A percentile compares a stretch with the other conserved stretches of the same genome.
These are phyloP conservation scores for Capsella bursapastoris DNA, from an alignment of 345 rosid species.

Conservation along the genomic window DNA sequence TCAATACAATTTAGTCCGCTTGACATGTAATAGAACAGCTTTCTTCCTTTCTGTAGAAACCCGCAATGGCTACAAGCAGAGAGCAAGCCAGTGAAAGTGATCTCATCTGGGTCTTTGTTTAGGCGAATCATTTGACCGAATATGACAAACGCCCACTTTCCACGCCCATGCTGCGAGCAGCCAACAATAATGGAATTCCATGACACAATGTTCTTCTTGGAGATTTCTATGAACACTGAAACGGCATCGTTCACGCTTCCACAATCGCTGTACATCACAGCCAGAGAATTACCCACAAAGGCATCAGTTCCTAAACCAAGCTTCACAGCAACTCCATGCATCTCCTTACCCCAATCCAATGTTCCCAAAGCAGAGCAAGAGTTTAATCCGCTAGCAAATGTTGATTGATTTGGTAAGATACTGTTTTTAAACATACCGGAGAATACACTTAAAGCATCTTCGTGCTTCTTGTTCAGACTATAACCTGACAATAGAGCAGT, in stretches of 20 bases:
- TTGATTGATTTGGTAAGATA: constrained; percentile 71
- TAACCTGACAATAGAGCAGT: constrained; percentile 71
- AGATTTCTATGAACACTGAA: constrained; percentile 51
- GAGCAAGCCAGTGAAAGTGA: constrained; percentile 81
- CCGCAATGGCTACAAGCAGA: constrained; percentile 81
- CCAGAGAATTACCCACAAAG: constrained; percentile 72
- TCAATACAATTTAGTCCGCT: constrained; percentile 37
- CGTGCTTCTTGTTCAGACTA: constrained; percentile 57
- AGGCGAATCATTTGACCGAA: constrained; percentile 63
- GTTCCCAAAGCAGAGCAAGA: constrained; percentile 69
- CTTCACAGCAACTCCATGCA: constrained; percentile 59
- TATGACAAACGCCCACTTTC: constrained; percentile 54
- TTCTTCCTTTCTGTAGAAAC: constrained; percentile 63
- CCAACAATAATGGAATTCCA: constrained; percentile 75
- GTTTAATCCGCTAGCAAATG: constrained; percentile 68
- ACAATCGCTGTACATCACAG: constrained; percentile 62
- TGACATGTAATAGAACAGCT: constrained; percentile 56
- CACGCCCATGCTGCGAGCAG: constrained; percentile 73
- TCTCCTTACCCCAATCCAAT: constrained; percentile 66
- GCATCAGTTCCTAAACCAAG: constrained; percentile 60
- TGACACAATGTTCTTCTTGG: constrained; percentile 58
- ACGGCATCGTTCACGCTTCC: constrained; percentile 56
- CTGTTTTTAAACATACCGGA: constrained; percentile 55
- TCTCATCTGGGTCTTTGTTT: constrained; percentile 63
- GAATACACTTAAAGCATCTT: constrained; percentile 57